Conservation (phyloP, 352 stramenopile genomes). For the Phytophthora brassicae region DNA sequence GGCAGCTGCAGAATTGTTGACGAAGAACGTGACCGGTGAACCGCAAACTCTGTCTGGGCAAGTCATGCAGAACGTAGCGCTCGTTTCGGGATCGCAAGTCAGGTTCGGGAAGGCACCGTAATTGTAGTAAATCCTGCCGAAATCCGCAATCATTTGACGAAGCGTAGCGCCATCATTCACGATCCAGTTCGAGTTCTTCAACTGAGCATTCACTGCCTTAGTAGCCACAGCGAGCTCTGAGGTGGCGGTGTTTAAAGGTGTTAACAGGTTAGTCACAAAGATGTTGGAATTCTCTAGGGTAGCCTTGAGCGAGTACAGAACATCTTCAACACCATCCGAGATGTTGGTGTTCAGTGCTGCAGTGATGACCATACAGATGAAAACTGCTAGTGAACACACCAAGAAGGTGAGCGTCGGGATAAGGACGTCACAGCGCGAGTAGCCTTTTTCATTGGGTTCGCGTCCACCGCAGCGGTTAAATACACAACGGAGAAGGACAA, state of each 20-base stretch:
- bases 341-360: conserved; percentile 82
- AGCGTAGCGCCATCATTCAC: conserved; percentile 47
- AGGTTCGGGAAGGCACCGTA: conserved; percentile 57
- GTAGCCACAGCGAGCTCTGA: conserved; percentile 47
- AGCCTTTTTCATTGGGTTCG: conserved; percentile 74
- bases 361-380: conserved; percentile 79
- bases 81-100: conserved; percentile 41
- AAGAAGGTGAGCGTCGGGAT: conserved; percentile 65
- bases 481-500: conserved; percentile 70
- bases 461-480: conserved; percentile 83
- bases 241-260: conserved; percentile 45
- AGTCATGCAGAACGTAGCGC: conserved; percentile 48
- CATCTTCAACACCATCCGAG: conserved; percentile 57
- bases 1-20: conserved; percentile 25
- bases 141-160: conserved; percentile 61
- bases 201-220: conserved; percentile 36
- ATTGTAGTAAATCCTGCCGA: conserved; percentile 49
- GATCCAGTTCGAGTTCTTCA: conserved; percentile 60
- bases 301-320: conserved; percentile 69
- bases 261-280: conserved; percentile 63
- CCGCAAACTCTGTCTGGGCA: conserved; percentile 62
- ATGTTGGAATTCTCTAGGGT: conserved; percentile 81
- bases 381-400: conserved; percentile 68
- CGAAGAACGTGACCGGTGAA: conserved; percentile 44
- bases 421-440: conserved; percentile 78